Evolutionary conservation across 495 filamentous ascomycete species (phyloP).

Genomic region (Hypomontagnella submonticulosa): DNA sequence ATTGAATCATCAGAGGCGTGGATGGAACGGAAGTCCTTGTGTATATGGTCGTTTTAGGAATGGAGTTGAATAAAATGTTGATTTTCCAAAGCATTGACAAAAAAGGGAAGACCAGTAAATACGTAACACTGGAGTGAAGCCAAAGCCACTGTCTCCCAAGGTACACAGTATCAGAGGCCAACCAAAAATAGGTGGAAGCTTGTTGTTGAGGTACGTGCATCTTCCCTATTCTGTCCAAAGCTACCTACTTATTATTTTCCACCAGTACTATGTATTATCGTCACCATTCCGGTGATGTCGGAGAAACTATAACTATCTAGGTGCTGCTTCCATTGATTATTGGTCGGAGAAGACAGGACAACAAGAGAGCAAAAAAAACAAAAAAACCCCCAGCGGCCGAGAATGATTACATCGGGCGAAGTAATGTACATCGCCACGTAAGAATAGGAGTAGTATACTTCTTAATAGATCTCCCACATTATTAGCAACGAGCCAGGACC

Average conservation of each 20-base stretch:
- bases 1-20: slow-evolving; percentile 13
- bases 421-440: not conserved
- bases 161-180: slow-evolving; percentile 39
- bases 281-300: slow-evolving; percentile 23
- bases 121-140: slow-evolving; percentile 2
- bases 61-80: slow-evolving; percentile 26
- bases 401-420: slow-evolving; percentile 4
- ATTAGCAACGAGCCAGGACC: slow-evolving; percentile 10
- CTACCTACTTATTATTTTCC: too few relatives aligned
- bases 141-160: not conserved
- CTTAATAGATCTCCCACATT: not conserved
- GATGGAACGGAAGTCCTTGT: slow-evolving; percentile 14
- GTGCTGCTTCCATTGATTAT: slow-evolving; percentile 14
- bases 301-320: slow-evolving; percentile 32
- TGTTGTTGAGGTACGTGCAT: slow-evolving; percentile 28
- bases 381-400: not conserved
- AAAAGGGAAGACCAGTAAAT: slow-evolving; percentile 22
- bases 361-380: not conserved
- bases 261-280: not conserved
- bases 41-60: slow-evolving; percentile 34
- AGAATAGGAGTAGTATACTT: not conserved
- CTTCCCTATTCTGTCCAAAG: slow-evolving; percentile 27
- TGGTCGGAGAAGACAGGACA: not conserved
- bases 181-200: slow-evolving; percentile 19
- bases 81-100: slow-evolving; percentile 30